Evolutionary conservation across 2,329 filamentous ascomycete species (phyloP), one percentile per base, ranked within the genome.

Genomic region (Lecanicillium sp.): DNA sequence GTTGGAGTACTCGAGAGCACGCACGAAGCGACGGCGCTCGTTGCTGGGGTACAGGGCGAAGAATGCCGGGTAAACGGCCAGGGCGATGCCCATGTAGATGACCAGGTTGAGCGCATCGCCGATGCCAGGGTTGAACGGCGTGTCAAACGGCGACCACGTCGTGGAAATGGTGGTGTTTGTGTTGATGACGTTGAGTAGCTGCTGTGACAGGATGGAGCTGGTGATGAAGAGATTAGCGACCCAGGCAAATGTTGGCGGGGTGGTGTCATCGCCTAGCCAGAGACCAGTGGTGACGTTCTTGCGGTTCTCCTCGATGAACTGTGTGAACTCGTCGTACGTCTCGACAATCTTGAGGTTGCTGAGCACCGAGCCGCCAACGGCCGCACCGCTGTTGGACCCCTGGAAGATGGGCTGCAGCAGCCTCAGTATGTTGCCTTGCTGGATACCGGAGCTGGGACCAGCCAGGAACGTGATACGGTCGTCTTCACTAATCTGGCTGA

Each of bases 21-120:
- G 77, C 17, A 96, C 86, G 46, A 87, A 84, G 36, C 79, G 69
- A 10, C 87, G 67, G 18, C 87, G 74, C 59, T 96, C 89, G 19
- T 84, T 68, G n/a, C 87, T 94, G 0, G 87, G 86, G 53, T 96
- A 96, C 4, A 96, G 66, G 0, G 85, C 77, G 51, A 95, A 94
- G 66, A 96, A 89, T 12, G 83, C 87, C 1, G 89, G 87, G 50
- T 84, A 92, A 2, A 81, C 79, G 6, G 77, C 72, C 60, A 94
- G 79, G 1, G 82, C 85, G 8, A 96, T 70, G 12, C 83, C 79
- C 55, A 92, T 84, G 60, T 95, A 95, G 8, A 86, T 69, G 29
- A 90, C 77, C 14, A 94, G 69, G 55, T 94, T 86, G 17, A 95
- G 62, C 1, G 81, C 80, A 36, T 89, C 71, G 15, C 86, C 86